Evolutionary conservation across 2,329 filamentous ascomycete genomes (phyloP), one percentile per base, ranked within the genome.

Genomic region (Helicocarpus griseus): DNA sequence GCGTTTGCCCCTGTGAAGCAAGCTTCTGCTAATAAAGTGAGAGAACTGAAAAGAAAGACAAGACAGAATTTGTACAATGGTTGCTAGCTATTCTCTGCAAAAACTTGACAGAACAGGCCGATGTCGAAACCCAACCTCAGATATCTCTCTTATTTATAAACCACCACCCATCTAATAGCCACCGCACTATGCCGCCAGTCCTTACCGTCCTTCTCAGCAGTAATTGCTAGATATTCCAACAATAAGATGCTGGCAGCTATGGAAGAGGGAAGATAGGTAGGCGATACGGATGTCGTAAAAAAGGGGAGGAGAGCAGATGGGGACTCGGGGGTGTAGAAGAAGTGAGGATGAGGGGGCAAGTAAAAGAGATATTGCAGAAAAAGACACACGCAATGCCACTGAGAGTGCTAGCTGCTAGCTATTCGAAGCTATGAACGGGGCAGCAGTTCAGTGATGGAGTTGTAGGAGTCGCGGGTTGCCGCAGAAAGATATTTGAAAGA

Each of bases 1-100:
- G 44, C 47, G 54, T 51, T 53, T 49, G 51, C 46, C 55, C 47
- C 56, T 53, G 54, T 56, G 54, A 53, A 50, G 51, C 43, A 50
- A 54, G 49, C 26, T 53, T 56, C 53, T 53, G 50, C 50, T 48
- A 49, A 50, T 43, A 53, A 40, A 49, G 51, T 33, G 41, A 40
- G 43, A 51, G 6, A 11, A 28, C 29, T 62, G 62, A 62, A 60
- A 65, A 61, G 62, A 61, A 66, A 62, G 63, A 56, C 61, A 63
- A 59, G 62, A 64, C 62, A 65, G 61, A 57, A 68, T 59, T 68
- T 69, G 65, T 69, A 67, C 58, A 70, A 71, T 70, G 67, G 63
- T 71, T 69, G 66, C 68, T 72, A 71, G 68, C 69, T 71, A 71
- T 65, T 57, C 61, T 67, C 66, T 58, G 65, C 63, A 65, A 65